These are phyloP conservation scores for Sporobolus alterniflorus DNA, from an alignment of 202 grass and related monocot genomes.

Conservation along the genomic window DNA sequence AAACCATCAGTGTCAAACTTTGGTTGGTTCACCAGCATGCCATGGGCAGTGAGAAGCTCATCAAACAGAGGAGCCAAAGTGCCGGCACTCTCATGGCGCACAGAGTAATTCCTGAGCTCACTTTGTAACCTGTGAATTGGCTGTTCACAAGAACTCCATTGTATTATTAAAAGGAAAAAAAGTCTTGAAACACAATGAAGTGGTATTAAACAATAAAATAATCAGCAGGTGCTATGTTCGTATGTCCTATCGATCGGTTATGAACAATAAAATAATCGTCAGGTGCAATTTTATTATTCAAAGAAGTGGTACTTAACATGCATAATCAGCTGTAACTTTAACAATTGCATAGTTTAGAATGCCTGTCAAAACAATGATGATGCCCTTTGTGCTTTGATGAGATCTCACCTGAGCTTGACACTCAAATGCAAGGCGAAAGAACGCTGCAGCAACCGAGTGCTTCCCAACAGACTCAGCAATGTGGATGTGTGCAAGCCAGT, in stretches of 20 bases:
- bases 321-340: not conserved
- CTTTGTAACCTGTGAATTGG: conserved; percentile 64
- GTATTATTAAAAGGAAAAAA: not conserved
- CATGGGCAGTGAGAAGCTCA: conserved; percentile 63
- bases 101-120: conserved; percentile 70
- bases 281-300: no score
- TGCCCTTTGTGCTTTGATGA: not conserved
- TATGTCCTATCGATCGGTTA: not conserved
- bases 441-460: conserved; percentile 61
- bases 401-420: conserved; percentile 77
- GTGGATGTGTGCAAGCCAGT: conserved; percentile 77
- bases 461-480: conserved; percentile 74
- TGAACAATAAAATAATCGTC: no score
- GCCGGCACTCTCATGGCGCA: conserved; percentile 51
- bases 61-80: conserved; percentile 41
- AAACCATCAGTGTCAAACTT: conserved; percentile 44
- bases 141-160: conserved; percentile 32
- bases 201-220: not conserved
- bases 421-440: conserved; percentile 79
- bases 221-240: not conserved
- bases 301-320: not conserved
- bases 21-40: conserved; percentile 36
- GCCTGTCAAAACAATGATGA: not conserved
- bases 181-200: not conserved
- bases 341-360: not conserved